Evolutionary conservation across 176 grass and related monocot genomes (phyloP).

Genomic region (Eremochloa ophiuroides): DNA sequence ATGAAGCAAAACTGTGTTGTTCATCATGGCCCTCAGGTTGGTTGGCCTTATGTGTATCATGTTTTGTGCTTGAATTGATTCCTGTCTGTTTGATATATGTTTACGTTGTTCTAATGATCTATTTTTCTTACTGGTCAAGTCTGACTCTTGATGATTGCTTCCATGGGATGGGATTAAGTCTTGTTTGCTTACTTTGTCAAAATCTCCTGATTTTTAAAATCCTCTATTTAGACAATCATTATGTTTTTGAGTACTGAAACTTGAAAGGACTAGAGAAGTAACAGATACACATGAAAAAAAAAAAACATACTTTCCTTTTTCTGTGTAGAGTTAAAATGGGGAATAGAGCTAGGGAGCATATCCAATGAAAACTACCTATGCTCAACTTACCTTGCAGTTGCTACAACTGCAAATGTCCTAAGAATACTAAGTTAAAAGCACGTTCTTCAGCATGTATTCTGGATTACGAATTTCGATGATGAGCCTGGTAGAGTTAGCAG

Average conservation of each 20-base stretch:
- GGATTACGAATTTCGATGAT: not conserved
- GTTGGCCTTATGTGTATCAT: no score
- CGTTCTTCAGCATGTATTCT: not conserved
- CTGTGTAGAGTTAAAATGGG: not conserved
- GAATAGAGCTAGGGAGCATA: not conserved
- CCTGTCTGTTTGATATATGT: not conserved
- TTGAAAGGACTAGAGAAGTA: not conserved
- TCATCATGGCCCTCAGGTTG: constrained; percentile 95
- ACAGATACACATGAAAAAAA: not conserved
- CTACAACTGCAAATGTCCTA: constrained; percentile 4
- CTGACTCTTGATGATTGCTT: not conserved
- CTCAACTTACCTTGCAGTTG: not conserved
- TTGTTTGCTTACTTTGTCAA: not conserved
- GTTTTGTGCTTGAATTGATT: constrained; percentile 12
- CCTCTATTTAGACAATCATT: not conserved
- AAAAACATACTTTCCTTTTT: not conserved
- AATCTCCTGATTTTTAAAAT: not conserved
- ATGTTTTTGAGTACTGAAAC: not conserved
- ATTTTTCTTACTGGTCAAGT: not conserved
- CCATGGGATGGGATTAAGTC: not conserved
- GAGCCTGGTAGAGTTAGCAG: not conserved
- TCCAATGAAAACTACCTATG: not conserved
- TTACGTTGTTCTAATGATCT: not conserved
- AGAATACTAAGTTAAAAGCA: not conserved
- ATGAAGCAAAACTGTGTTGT: constrained; percentile 93